These are phyloP conservation scores for Diaporthe ilicicola DNA, from an alignment of 2,329 filamentous ascomycete genomes.

Conservation along the genomic window DNA sequence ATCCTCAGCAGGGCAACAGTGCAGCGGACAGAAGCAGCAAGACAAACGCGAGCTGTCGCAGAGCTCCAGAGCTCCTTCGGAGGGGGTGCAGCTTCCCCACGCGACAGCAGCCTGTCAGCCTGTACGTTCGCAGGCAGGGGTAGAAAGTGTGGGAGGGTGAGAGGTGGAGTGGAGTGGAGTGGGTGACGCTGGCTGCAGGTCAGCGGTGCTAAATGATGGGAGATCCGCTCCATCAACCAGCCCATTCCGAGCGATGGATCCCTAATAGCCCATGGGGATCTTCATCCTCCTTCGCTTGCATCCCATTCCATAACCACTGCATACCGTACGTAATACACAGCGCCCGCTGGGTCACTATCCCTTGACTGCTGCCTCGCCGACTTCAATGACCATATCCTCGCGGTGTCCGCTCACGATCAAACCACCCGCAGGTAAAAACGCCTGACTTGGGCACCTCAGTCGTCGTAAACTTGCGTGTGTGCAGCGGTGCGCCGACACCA, in stretches of 20 bases:
- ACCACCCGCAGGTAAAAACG: neutral
- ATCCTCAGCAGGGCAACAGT: neutral
- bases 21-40: neutral
- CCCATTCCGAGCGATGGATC: conserved; percentile 22
- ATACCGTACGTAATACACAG: conserved; percentile 16
- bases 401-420: neutral
- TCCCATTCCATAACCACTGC: neutral
- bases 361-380: neutral
- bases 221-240: conserved; percentile 17
- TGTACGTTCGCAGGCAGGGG: neutral
- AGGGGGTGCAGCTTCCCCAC: conserved; percentile 19
- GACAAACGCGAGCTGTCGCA: neutral
- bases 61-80: conserved; percentile 15
- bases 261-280: conserved; percentile 10
- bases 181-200: conserved; percentile 10
- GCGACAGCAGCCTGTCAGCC: neutral
- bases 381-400: neutral
- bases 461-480: neutral
- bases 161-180: conserved; percentile 5
- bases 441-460: neutral
- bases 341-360: neutral
- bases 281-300: conserved; percentile 20
- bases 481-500: neutral
- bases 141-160: neutral
- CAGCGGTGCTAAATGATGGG: neutral